Base-by-base conservation (phyloP, 2,329 filamentous ascomycete genomes). In the Aspergillus chevalieri region DNA sequence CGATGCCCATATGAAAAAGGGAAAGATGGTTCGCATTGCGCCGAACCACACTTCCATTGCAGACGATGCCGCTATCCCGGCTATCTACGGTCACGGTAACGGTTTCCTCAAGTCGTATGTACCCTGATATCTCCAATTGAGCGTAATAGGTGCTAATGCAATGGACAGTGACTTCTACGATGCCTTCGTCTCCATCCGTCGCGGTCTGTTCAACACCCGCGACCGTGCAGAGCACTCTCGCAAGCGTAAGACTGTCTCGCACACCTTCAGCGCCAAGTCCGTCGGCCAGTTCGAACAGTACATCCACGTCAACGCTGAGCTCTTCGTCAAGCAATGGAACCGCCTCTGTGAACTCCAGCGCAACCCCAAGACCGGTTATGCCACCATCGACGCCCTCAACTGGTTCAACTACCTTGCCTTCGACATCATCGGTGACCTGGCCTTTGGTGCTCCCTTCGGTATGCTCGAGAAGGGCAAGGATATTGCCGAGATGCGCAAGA, bases 141-240 rank as follows among this genome's bases (percentile, higher is more conserved):
- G n/a, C n/a, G 3, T 15, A 8, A 44, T 17, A 2, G 21, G 30
- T 8, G 26, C 42, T 44, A 34, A 45, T 21, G 8, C 1, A 34
- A 17, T 41, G n/a, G 10, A 22, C 51, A 89, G 86, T 39, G 84
- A 92, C 2, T 95, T 91, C 72, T 95, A 95, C 61, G 89, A 95
- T 62, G 87, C 88, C 45, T 95, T 95, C 60, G 89, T 95, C 48
- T 91, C 87, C 10, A 94, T 95, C 62, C 81, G 80, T 46, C 82
- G 88, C 10, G 89, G 89, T 17, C 77, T 96, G 10, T 96, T 95
- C 81, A 95, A 94, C 69, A 95, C 90, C 0, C 79, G 91, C 28
- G 83, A 91, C 70, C 81, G 91, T 44, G 76, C 76, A 0, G 88
- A 95, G 63, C 90, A 96, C 68, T 85, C 85, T 0, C 83, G 90